Percentiles rank a stretch among this genome's conserved stretches.
Conservation (phyloP, 371 early-diverging fungal genomes). For the Actinomortierella wolfii region DNA sequence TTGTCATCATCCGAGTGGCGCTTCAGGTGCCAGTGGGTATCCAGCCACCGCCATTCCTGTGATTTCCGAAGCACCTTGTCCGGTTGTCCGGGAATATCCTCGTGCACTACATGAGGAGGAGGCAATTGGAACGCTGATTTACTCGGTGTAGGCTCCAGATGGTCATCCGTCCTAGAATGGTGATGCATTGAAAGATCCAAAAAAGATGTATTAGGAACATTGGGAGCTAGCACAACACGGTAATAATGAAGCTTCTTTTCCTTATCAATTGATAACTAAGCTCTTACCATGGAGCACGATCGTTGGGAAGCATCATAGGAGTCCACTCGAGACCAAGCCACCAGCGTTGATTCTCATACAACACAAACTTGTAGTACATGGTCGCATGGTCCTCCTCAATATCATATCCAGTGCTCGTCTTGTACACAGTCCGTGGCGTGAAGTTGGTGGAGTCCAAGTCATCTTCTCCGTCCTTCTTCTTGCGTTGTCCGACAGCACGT, state of each 20-base stretch:
- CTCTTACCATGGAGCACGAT: slow-evolving; percentile 49
- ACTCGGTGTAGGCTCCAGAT: slow-evolving; percentile 49
- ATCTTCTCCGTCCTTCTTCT: slow-evolving; percentile 29
- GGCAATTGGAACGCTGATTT: slow-evolving; percentile 47
- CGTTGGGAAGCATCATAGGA: slow-evolving; percentile 51
- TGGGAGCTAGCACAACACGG: not conserved
- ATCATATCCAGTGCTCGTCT: slow-evolving; percentile 45
- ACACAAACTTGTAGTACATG: slow-evolving; percentile 48
- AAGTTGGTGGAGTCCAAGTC: not conserved
- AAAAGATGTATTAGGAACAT: not conserved
- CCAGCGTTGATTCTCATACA: slow-evolving; percentile 53
- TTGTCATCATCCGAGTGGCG: slow-evolving; percentile 26
- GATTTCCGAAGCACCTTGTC: slow-evolving; percentile 46
- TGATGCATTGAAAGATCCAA: not conserved
- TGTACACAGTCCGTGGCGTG: slow-evolving; percentile 8
- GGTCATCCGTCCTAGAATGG: slow-evolving; percentile 47
- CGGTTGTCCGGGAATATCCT: slow-evolving; percentile 34
- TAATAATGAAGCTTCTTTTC: not conserved
- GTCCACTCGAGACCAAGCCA: slow-evolving; percentile 53
- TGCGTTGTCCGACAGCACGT: slow-evolving; percentile 48
- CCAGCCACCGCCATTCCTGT: slow-evolving; percentile 49
- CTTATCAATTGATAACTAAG: no score
- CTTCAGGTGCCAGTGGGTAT: slow-evolving; percentile 46
- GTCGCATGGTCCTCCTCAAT: slow-evolving; percentile 43
- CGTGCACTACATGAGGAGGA: slow-evolving; percentile 29